A percentile compares a stretch with the other conserved stretches of the same genome.
phyloP scores from a whole-genome alignment of 2,329 filamentous ascomycete species.

The Hawksworthiomyces lignivorus region DNA sequence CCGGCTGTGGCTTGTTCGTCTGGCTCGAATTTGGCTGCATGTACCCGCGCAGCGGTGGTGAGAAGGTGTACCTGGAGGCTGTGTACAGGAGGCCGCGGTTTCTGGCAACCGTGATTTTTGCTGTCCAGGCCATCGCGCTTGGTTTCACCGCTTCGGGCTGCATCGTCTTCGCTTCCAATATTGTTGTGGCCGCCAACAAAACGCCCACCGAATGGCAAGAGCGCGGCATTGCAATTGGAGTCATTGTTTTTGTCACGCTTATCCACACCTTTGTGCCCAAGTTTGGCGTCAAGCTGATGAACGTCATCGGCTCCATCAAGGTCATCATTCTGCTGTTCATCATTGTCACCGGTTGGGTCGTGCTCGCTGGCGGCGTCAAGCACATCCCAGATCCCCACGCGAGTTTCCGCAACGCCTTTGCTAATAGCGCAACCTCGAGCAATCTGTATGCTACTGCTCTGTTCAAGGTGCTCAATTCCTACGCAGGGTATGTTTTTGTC shows the following conservation, averaged over 20 bases:
- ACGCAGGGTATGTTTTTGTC: constrained; percentile 36
- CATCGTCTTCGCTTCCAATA: constrained; percentile 22
- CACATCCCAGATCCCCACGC: constrained; percentile 39
- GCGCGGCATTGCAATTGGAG: constrained; percentile 47
- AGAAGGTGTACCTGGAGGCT: constrained; percentile 61
- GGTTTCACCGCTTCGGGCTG: constrained; percentile 16
- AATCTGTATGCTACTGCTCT: constrained; percentile 48
- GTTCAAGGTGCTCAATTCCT: constrained; percentile 52
- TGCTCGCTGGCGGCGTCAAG: constrained; percentile 41
- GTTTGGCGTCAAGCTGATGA: constrained; percentile 52
- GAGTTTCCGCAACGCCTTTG: constrained; percentile 50
- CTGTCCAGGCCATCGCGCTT: constrained; percentile 26
- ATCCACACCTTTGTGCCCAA: constrained; percentile 47
- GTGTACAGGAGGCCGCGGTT: constrained; percentile 52
- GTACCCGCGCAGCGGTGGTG: constrained; percentile 54
- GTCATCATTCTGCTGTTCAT: constrained; percentile 52
- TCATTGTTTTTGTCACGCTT: constrained; percentile 45
- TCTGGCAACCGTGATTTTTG: constrained; percentile 51
- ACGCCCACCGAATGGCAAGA: constrained; percentile 46
- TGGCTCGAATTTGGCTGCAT: constrained; percentile 57
- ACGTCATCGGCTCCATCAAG: constrained; percentile 53
- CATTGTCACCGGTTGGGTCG: constrained; percentile 52
- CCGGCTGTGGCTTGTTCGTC: constrained; percentile 51
- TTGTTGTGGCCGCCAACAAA: constrained; percentile 44
- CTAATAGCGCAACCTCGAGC: constrained; percentile 32